Evolutionary conservation across 306 rosid species (phyloP).

Genomic region (Crotalaria pallida): DNA sequence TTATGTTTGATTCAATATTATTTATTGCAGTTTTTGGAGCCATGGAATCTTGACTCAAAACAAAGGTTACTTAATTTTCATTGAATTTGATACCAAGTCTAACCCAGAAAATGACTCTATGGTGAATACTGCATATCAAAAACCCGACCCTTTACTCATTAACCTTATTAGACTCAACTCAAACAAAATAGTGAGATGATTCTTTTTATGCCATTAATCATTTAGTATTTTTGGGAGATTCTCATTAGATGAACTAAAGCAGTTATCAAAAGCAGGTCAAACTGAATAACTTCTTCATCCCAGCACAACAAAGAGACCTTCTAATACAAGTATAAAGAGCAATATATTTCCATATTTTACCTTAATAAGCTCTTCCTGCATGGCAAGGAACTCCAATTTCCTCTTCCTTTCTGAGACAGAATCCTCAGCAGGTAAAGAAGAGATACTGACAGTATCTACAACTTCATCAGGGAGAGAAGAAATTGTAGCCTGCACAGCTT

Average conservation of each 20-base stretch:
- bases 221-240: background rate
- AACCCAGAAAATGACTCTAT: conserved; percentile 3
- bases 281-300: conserved; percentile 17
- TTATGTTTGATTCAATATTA: background rate
- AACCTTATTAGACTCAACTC: conserved; percentile 10
- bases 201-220: background rate
- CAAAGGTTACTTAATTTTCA: conserved; percentile 8
- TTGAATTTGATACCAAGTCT: background rate
- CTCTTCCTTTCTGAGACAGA: conserved; percentile 90
- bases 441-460: conserved; percentile 84
- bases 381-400: conserved; percentile 86
- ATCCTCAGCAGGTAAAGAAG: conserved; percentile 85
- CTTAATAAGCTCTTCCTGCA: conserved; percentile 95
- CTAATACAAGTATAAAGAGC: background rate
- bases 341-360: conserved; percentile 31
- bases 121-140: conserved; percentile 9
- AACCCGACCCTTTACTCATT: conserved; percentile 1
- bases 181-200: background rate
- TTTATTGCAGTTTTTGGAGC: background rate
- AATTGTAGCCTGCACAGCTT: conserved; percentile 79
- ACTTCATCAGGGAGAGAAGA: conserved; percentile 97
- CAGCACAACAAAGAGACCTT: conserved; percentile 14
- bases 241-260: conserved; percentile 2
- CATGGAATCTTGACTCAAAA: conserved; percentile 13
- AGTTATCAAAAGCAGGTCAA: conserved; percentile 19